Evolutionary conservation across 1,139 yeast species (phyloP).

Genomic region (Debaryomyces psychrophilus): DNA sequence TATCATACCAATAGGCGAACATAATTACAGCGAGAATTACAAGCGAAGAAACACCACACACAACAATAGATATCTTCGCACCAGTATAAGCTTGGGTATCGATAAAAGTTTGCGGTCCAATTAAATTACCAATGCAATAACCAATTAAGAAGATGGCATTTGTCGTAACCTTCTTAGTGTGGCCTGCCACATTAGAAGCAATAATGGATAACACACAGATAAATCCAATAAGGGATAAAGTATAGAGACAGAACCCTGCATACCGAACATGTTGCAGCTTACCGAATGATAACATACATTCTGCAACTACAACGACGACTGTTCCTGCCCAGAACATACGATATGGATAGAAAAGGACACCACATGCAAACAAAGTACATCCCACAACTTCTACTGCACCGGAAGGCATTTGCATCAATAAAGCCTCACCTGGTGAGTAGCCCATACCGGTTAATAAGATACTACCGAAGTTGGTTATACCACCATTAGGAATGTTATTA

Average conservation of each 20-base stretch:
- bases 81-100: constrained; percentile 48
- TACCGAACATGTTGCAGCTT: constrained; percentile 35
- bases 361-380: constrained; percentile 39
- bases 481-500: constrained; percentile 36
- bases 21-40: constrained; percentile 6
- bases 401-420: constrained; percentile 37
- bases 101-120: constrained; percentile 73
- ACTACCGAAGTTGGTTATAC: constrained; percentile 38
- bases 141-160: constrained; percentile 64
- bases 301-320: constrained; percentile 38
- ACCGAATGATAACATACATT: constrained; percentile 54
- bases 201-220: constrained; percentile 52
- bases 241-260: constrained; percentile 26
- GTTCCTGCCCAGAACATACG: constrained; percentile 46
- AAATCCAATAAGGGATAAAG: constrained; percentile 41
- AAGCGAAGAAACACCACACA: constrained; percentile 26
- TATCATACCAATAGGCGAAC: constrained; percentile 7
- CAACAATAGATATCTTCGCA: constrained; percentile 46
- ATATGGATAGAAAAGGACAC: constrained; percentile 34
- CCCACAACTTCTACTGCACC: constrained; percentile 48
- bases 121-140: constrained; percentile 67
- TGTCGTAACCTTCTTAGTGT: constrained; percentile 64
- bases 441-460: constrained; percentile 50
- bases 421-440: constrained; percentile 29
- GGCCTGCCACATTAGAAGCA: constrained; percentile 68